These are phyloP conservation scores for Carpinus fangiana DNA, from an alignment of 306 rosid species.

Conservation along the genomic window DNA sequence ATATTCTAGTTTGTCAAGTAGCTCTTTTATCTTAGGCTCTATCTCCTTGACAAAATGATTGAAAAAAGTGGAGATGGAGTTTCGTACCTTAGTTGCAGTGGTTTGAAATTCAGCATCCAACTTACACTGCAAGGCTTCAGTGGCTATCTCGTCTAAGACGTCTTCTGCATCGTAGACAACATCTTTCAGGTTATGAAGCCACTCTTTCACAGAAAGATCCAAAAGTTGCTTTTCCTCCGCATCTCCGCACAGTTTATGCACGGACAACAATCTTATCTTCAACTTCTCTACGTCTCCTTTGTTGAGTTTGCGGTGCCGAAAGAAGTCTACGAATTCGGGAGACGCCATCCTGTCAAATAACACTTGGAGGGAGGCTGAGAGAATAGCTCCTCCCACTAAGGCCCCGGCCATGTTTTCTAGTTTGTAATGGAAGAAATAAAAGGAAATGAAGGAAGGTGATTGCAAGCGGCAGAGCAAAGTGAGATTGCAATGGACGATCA, in stretches of 20 bases:
- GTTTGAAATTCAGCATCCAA: neutral
- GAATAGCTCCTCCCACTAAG: neutral
- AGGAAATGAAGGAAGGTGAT: too few relatives aligned
- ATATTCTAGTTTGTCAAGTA: neutral
- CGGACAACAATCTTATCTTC: neutral
- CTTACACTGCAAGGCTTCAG: too few relatives aligned
- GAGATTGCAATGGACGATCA: too few relatives aligned
- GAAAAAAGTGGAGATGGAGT: too few relatives aligned
- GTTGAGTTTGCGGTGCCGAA: neutral
- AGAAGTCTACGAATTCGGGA: neutral
- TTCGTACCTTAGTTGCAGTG: neutral
- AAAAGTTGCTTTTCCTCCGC: constrained; percentile 7
- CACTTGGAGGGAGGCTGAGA: neutral
- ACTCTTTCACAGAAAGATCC: neutral
- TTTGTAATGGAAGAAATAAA: neutral
- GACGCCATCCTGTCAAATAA: neutral
- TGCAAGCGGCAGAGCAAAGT: too few relatives aligned
- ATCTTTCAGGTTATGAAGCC: neutral
- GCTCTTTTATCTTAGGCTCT: too few relatives aligned
- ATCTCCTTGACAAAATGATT: too few relatives aligned
- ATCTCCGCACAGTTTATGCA: neutral
- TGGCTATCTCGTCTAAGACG: too few relatives aligned
- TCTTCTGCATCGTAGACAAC: too few relatives aligned
- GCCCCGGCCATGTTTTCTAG: neutral
- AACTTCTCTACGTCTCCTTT: neutral